Evolutionary conservation across 495 filamentous ascomycete genomes (phyloP), one percentile per base, ranked within the genome.

Genomic region (Rostrohypoxylon terebratum): DNA sequence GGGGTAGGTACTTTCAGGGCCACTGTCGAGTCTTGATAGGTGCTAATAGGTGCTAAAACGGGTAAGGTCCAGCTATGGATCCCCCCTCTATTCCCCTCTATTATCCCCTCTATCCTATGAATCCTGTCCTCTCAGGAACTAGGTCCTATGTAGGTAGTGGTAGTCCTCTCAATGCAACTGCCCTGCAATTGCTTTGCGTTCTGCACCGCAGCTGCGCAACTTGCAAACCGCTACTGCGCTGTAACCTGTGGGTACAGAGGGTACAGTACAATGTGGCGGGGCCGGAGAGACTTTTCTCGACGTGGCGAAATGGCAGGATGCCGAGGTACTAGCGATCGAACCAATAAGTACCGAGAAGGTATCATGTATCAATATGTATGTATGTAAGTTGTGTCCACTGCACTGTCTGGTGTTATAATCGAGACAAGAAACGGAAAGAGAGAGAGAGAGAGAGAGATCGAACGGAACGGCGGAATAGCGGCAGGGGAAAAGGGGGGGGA

Each of bases 221-320:
- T 45, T 20, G 42, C 42, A 45, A 45, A 45, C 42, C 25, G 23
- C 48, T 66, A 54, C 54, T 68, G 60, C 59, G 65, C 57, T 69
- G 65, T 45, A 65, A 73, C 71, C 21, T 38, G 54, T 66, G 58
- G 69, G 40, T 71, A 71, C 54, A 18, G 54, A 61, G 58, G 69
- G 40, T 71, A 71, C 54, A 18, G 57, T 71, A 71, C 68, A 51
- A 50, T 55, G 23, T 28, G 21, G 66, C 40, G 55, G 71, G 48
- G 66, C 42, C n/a, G 23, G 62, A 66, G 50, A 18, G 57, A 73
- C 71, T 69, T 69, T 58, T 18, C 45, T 66, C 61, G 59, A 55
- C 65, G 66, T 68, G 66, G 71, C 71, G 31, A 13, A 66, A 60
- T 53, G 51, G 36, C 42, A 55, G 38, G 57, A 33, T 66, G 57